phyloP scores from a whole-genome alignment of 208 protist species.

The Angomonas ambiguus region DNA sequence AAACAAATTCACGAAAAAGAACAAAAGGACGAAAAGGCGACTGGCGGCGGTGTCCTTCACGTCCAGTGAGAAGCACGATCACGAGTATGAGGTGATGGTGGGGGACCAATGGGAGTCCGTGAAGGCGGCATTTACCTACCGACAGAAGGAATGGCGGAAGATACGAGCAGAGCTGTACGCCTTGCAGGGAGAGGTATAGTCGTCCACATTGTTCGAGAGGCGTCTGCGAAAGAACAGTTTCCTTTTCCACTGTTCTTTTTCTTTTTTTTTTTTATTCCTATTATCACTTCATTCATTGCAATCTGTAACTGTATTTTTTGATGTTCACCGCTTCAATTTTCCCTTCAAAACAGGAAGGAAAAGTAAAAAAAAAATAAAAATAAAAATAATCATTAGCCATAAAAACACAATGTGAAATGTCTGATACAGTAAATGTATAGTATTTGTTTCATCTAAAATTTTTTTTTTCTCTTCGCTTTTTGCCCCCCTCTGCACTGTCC shows the following conservation, averaged over 20 bases:
- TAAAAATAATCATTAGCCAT: too few relatives aligned
- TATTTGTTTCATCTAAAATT: too few relatives aligned
- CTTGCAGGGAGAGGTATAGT: background rate
- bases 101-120: background rate
- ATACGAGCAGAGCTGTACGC: background rate
- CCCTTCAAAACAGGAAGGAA: background rate
- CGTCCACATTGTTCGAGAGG: too few relatives aligned
- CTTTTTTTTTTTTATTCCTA: too few relatives aligned
- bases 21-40: background rate
- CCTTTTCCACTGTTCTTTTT: too few relatives aligned
- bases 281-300: too few relatives aligned
- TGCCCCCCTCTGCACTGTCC: background rate
- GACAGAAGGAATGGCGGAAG: background rate
- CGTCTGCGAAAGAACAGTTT: too few relatives aligned
- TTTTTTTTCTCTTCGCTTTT: background rate
- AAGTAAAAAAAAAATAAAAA: background rate
- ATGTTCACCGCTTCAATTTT: too few relatives aligned
- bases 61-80: background rate
- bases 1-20: too few relatives aligned
- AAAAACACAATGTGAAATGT: too few relatives aligned
- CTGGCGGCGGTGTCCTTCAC: background rate
- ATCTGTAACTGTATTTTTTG: too few relatives aligned
- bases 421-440: too few relatives aligned
- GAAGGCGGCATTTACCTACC: background rate
- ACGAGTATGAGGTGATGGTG: background rate